Conservation (phyloP, 1,284 basidiomycete species). For the Microstroma glucosiphilum region DNA sequence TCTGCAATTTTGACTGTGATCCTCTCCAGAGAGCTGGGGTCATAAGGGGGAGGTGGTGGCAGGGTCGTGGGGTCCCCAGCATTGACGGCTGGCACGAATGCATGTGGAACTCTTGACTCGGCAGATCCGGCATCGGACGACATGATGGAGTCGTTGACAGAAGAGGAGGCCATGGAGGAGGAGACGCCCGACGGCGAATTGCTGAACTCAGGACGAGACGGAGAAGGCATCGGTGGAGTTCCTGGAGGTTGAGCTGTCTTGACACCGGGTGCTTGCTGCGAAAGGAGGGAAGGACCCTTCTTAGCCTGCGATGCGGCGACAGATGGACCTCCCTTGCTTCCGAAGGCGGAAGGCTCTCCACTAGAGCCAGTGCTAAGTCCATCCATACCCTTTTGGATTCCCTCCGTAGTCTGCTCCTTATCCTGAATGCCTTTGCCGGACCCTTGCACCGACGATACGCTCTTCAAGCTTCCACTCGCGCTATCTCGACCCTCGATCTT, state of each 20-base stretch:
- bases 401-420: slow-evolving; percentile 57
- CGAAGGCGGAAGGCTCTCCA: slow-evolving; percentile 53
- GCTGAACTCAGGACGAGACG: not conserved
- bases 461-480: slow-evolving; percentile 31
- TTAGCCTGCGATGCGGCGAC: slow-evolving; percentile 40
- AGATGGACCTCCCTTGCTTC: slow-evolving; percentile 57
- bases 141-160: slow-evolving; percentile 37
- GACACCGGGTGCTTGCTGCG: slow-evolving; percentile 61
- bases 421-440: slow-evolving; percentile 13
- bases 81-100: slow-evolving; percentile 51
- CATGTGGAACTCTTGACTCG: slow-evolving; percentile 17
- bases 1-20: slow-evolving; percentile 99
- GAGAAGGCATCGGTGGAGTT: not conserved
- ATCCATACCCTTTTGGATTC: slow-evolving; percentile 57
- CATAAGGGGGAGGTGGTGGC: slow-evolving; percentile 58
- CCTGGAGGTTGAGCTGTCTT: slow-evolving; percentile 10
- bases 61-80: slow-evolving; percentile 58
- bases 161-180: slow-evolving; percentile 31
- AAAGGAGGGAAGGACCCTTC: slow-evolving; percentile 70
- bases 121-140: slow-evolving; percentile 25
- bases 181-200: slow-evolving; percentile 9
- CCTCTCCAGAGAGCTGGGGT: slow-evolving; percentile 63
- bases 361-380: slow-evolving; percentile 61
- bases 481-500: slow-evolving; percentile 51
- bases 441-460: slow-evolving; percentile 23